Evolutionary conservation across 345 rosid species (phyloP).

Genomic region (Boechera divaricarpa): DNA sequence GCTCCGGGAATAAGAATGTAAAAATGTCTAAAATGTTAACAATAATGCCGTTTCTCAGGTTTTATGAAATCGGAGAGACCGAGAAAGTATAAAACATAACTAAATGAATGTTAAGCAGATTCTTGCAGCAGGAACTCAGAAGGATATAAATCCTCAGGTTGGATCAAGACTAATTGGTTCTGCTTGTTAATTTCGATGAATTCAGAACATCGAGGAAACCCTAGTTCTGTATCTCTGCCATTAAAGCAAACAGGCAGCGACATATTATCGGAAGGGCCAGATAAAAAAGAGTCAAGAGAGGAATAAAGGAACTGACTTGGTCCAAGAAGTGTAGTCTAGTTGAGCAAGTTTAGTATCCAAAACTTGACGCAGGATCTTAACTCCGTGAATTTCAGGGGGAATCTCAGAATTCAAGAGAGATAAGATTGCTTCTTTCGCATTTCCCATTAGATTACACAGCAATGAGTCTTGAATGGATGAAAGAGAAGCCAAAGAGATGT

Average conservation of each 20-base stretch:
- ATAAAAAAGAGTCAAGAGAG: no score
- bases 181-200: background rate
- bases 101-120: background rate
- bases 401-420: constrained; percentile 21
- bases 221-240: background rate
- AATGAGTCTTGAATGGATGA: background rate
- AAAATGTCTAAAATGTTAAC: no score
- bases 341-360: constrained; percentile 23
- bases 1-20: background rate
- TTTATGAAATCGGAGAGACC: no score
- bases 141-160: no score
- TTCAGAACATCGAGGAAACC: background rate
- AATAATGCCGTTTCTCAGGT: no score
- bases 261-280: background rate
- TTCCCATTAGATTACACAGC: constrained; percentile 5
- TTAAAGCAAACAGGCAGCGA: constrained; percentile 1
- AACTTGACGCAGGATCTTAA: constrained; percentile 39
- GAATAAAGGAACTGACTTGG: no score
- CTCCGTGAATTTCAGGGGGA: constrained; percentile 33
- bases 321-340: constrained; percentile 31
- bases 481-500: background rate
- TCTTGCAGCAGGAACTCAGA: no score
- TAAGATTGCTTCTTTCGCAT: constrained; percentile 13
- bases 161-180: background rate
- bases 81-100: no score